These are phyloP conservation scores for Volvox africanus DNA, from an alignment of 139 green algal genomes.

Conservation along the genomic window DNA sequence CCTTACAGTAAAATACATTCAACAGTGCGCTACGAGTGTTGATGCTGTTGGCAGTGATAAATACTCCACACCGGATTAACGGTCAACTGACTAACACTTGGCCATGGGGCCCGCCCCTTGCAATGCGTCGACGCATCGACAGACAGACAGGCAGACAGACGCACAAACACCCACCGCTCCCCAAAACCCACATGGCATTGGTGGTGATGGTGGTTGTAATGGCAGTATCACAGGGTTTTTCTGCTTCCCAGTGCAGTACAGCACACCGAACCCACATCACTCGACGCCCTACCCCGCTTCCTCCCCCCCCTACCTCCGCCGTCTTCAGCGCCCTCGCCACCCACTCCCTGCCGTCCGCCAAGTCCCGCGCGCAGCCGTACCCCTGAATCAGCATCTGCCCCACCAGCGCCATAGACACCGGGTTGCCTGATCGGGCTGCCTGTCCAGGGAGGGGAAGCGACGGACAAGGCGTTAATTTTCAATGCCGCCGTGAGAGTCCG, in stretches of 20 bases:
- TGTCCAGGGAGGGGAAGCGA: not conserved
- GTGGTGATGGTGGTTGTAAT: no score
- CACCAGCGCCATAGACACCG: constrained; percentile 47
- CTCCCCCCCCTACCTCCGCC: not conserved
- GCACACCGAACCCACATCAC: no score
- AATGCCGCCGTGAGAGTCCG: no score
- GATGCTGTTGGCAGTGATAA: no score
- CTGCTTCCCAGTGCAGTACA: no score
- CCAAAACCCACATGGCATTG: no score
- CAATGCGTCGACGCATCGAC: not conserved
- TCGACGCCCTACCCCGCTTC: not conserved
- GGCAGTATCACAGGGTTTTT: no score
- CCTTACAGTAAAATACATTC: no score
- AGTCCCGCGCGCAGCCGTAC: constrained; percentile 24
- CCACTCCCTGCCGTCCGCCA: constrained; percentile 16
- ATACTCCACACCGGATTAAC: not conserved
- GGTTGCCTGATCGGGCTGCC: constrained; percentile 39
- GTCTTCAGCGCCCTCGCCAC: constrained; percentile 32
- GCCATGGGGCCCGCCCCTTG: not conserved
- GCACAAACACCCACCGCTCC: not conserved
- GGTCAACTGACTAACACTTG: not conserved
- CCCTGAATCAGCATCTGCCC: constrained; percentile 51
- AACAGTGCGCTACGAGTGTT: no score
- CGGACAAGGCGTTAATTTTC: no score
- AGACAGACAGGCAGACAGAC: no score